A percentile compares a stretch with the other conserved stretches of the same genome.
Evolutionary conservation across 106 monocot species (phyloP).

Genomic region (Allium cepa): DNA sequence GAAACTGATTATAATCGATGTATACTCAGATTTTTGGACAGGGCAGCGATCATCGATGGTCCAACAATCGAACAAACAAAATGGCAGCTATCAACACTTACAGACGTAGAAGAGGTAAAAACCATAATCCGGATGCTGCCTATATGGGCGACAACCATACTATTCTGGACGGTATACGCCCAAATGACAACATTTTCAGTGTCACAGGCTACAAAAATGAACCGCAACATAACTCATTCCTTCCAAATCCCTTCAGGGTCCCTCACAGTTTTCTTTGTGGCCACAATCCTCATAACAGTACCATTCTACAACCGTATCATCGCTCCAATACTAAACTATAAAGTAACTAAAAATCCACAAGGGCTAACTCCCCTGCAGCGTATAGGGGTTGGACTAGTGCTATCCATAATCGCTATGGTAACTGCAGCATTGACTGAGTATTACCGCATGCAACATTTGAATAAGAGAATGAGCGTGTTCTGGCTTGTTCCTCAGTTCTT

Average conservation of each 20-base stretch:
- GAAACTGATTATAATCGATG: too few species aligned
- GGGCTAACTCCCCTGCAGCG: constrained; percentile 39
- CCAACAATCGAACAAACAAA: too few species aligned
- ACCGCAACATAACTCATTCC: not conserved
- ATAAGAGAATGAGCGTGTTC: constrained; percentile 14
- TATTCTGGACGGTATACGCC: constrained; percentile 22
- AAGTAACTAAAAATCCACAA: constrained; percentile 8
- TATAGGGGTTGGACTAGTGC: constrained; percentile 34
- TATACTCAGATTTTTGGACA: constrained; percentile 17
- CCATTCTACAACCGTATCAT: constrained; percentile 29
- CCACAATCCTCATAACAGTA: not conserved
- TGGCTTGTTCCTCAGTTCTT: constrained; percentile 39
- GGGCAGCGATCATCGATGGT: not conserved
- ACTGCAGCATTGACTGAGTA: constrained; percentile 27
- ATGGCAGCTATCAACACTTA: constrained; percentile 3
- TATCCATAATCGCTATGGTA: constrained; percentile 15
- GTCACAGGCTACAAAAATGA: constrained; percentile 31
- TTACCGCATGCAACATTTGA: too few species aligned
- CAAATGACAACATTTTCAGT: constrained; percentile 45
- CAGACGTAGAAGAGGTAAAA: constrained; percentile 45
- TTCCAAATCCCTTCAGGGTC: too few species aligned
- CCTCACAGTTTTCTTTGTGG: too few species aligned
- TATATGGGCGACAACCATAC: constrained; percentile 36
- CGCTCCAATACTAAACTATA: constrained; percentile 11
- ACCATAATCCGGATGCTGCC: constrained; percentile 37